phyloP scores from a whole-genome alignment of 208 protist genomes.

The Acanthamoeba comandoni region DNA sequence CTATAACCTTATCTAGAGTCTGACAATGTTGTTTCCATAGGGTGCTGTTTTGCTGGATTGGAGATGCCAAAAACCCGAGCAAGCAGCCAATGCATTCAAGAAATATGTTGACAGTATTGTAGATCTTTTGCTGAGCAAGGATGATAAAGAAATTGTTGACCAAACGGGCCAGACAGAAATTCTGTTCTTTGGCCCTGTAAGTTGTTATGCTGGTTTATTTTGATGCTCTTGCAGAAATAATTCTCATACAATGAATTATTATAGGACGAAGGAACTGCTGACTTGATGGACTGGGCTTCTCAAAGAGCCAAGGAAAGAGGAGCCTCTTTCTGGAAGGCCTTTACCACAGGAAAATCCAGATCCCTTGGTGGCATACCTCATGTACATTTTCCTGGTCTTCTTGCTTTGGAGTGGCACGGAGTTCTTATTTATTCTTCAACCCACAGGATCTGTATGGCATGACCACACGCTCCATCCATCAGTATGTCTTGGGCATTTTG shows the following conservation, averaged over 20 bases:
- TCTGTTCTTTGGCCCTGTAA: conserved; percentile 95
- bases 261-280: conserved; percentile 93
- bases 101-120: conserved; percentile 95
- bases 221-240: too few relatives aligned
- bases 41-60: conserved; percentile 51
- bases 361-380: conserved; percentile 95
- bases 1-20: not conserved
- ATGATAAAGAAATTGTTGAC: conserved; percentile 90
- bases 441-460: conserved; percentile 90
- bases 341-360: conserved; percentile 95
- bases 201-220: not conserved
- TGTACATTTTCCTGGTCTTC: conserved; percentile 77
- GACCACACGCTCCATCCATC: conserved; percentile 95
- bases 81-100: conserved; percentile 90
- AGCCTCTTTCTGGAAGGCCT: conserved; percentile 94
- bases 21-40: not conserved
- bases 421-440: not conserved
- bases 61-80: conserved; percentile 77
- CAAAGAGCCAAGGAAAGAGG: conserved; percentile 89
- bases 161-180: conserved; percentile 91
- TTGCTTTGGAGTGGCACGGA: not conserved
- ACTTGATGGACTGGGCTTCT: conserved; percentile 89
- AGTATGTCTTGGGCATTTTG: conserved; percentile 93
- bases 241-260: not conserved
- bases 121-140: conserved; percentile 86